A percentile compares a stretch with the other conserved stretches of the same genome.
Evolutionary conservation across 129 eudicot genomes (phyloP).

Genomic region (Pseudognaphalium luteoalbum): DNA sequence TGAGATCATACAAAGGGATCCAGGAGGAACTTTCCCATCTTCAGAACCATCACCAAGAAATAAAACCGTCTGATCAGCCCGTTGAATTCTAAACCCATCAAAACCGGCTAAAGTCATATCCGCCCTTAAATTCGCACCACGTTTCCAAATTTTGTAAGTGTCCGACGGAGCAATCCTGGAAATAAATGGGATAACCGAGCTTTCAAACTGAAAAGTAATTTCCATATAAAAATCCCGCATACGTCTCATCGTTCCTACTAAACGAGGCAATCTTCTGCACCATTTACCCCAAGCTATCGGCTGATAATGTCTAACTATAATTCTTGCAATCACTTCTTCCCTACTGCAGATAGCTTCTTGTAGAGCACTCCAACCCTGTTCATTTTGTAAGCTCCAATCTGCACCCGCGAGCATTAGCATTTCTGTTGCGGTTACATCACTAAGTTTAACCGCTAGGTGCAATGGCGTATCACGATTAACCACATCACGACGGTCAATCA

Average conservation of each 20-base stretch:
- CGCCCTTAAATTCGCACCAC: conserved; percentile 83
- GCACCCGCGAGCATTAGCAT: conserved; percentile 91
- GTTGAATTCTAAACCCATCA: conserved; percentile 79
- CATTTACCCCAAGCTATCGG: conserved; percentile 93
- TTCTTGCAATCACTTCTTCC: conserved; percentile 67
- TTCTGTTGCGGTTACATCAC: conserved; percentile 68
- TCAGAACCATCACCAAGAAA: conserved; percentile 92
- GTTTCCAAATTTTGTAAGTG: conserved; percentile 86
- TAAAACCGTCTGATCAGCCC: conserved; percentile 79
- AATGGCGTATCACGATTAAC: conserved; percentile 75
- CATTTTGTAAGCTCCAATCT: conserved; percentile 92
- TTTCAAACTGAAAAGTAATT: conserved; percentile 83
- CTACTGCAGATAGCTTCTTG: conserved; percentile 85
- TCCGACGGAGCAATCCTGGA: conserved; percentile 88
- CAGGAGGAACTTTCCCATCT: conserved; percentile 69
- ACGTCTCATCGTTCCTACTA: conserved; percentile 70
- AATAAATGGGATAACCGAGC: conserved; percentile 89
- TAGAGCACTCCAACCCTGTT: conserved; percentile 86
- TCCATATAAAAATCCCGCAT: conserved; percentile 96
- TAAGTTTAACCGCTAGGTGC: conserved; percentile 73
- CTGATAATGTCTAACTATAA: conserved; percentile 79
- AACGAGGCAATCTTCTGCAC: conserved; percentile 83
- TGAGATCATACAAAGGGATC: conserved; percentile 72
- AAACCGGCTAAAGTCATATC: conserved; percentile 95
- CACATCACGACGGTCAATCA: conserved; percentile 77